A percentile compares a stretch with the other conserved stretches of the same genome.
These are phyloP conservation scores for Clarireedia sp. DNA, from an alignment of 2,329 filamentous ascomycete genomes.

Conservation along the genomic window DNA sequence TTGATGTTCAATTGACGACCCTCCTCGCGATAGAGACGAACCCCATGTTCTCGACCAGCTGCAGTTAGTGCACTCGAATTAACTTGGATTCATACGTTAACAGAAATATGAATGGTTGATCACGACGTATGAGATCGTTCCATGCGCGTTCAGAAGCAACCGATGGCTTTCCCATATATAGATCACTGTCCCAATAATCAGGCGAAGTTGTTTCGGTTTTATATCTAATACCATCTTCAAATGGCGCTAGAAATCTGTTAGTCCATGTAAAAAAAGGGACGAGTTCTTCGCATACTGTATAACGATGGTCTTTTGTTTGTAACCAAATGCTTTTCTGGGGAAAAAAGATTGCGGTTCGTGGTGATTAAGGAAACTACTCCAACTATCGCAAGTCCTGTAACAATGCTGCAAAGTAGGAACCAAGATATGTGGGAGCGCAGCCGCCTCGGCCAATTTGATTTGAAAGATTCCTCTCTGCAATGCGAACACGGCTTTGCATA, in stretches of 20 bases:
- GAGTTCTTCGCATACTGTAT: neutral
- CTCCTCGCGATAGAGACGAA: constrained; percentile 5
- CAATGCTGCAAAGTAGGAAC: too few relatives aligned
- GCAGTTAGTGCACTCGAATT: neutral
- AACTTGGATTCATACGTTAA: neutral
- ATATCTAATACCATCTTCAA: constrained; percentile 1
- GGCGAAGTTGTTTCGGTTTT: neutral
- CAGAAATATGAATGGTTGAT: neutral
- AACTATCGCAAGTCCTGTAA: too few relatives aligned
- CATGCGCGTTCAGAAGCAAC: constrained; percentile 1
- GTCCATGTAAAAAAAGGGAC: neutral
- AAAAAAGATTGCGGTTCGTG: too few relatives aligned
- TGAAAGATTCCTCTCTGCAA: too few relatives aligned
- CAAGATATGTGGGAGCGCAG: too few relatives aligned
- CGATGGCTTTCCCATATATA: constrained; percentile 8
- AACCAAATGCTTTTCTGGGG: neutral
- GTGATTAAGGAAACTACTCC: too few relatives aligned
- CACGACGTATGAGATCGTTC: constrained; percentile 7
- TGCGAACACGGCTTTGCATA: too few relatives aligned
- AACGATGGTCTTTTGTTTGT: neutral
- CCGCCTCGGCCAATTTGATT: too few relatives aligned
- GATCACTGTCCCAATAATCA: neutral
- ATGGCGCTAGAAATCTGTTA: neutral
- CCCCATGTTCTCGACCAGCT: constrained; percentile 3
- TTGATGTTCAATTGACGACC: neutral